A percentile compares a stretch with the other conserved stretches of the same genome.
These are phyloP conservation scores for Letharia lupina DNA, from an alignment of 495 filamentous ascomycete genomes.

Conservation along the genomic window DNA sequence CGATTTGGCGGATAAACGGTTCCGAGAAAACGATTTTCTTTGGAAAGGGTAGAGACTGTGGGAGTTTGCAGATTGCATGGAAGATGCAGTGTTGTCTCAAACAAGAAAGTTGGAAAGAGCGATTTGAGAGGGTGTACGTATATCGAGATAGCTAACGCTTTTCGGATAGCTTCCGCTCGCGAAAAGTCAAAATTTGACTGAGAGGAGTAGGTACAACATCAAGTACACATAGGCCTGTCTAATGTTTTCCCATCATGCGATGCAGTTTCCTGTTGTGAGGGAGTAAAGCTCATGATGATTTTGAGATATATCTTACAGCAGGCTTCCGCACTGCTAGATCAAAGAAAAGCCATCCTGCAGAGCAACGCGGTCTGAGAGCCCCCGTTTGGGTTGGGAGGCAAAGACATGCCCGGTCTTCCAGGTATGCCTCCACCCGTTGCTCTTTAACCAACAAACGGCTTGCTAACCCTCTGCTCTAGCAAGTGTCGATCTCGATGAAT, in stretches of 20 bases:
- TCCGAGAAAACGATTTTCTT: not conserved
- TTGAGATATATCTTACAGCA: slow-evolving; percentile 14
- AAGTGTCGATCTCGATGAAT: slow-evolving; percentile 96
- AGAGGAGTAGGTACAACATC: not conserved
- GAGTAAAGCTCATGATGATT: slow-evolving; percentile 16
- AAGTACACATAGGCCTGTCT: not conserved
- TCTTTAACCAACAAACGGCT: not conserved
- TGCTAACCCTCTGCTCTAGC: slow-evolving; percentile 42
- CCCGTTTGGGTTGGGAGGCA: slow-evolving; percentile 23
- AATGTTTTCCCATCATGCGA: slow-evolving; percentile 20
- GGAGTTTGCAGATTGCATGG: not conserved
- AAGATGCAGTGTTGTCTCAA: not conserved
- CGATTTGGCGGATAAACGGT: not conserved
- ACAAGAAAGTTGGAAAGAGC: slow-evolving; percentile 3
- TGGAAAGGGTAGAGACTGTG: not conserved
- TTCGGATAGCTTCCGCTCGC: slow-evolving; percentile 3
- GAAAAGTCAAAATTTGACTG: not conserved
- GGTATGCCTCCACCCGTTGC: slow-evolving; percentile 43
- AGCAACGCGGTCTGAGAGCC: slow-evolving; percentile 4
- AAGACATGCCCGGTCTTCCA: slow-evolving; percentile 78
- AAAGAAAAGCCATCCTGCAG: slow-evolving; percentile 1
- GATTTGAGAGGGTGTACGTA: not conserved
- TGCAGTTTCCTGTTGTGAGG: slow-evolving; percentile 12
- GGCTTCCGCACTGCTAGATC: slow-evolving; percentile 15
- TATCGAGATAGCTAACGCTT: not conserved